These are phyloP conservation scores for Sutorius eximius DNA, from an alignment of 1,284 basidiomycete species.

Conservation along the genomic window DNA sequence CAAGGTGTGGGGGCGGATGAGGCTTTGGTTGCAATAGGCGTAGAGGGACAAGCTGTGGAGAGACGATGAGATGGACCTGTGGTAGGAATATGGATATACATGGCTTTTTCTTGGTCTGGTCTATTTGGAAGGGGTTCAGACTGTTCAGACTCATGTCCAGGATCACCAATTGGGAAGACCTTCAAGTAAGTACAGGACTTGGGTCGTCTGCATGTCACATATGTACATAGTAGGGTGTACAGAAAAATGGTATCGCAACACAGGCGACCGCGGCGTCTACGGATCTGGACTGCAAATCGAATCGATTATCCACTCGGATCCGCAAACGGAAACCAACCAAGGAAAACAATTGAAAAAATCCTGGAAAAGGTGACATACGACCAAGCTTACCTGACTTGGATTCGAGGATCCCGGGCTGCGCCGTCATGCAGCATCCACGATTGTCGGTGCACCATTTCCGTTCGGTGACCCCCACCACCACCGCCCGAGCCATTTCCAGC, in stretches of 20 bases:
- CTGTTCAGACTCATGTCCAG: neutral
- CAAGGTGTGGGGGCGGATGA: neutral
- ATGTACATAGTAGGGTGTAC: neutral
- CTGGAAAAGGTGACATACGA: neutral
- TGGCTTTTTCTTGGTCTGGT: neutral
- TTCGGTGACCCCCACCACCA: conserved; percentile 20
- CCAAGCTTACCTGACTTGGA: neutral
- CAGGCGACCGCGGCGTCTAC: too few species aligned
- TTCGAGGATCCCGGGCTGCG: neutral
- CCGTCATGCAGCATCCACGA: conserved; percentile 17
- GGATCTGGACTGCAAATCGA: neutral
- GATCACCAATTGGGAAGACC: neutral
- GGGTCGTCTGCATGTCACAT: neutral
- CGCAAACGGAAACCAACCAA: neutral
- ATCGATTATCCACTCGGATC: neutral
- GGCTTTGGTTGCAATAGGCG: neutral
- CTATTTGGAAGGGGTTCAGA: neutral
- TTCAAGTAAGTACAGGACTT: neutral
- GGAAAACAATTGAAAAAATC: neutral
- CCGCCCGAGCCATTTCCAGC: conserved; percentile 54
- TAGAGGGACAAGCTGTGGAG: conserved; percentile 1
- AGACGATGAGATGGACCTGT: conserved; percentile 1
- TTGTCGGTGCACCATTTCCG: conserved; percentile 3
- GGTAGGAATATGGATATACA: neutral
- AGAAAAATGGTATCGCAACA: neutral